Evolutionary conservation across 1,284 basidiomycete species (phyloP), one percentile per base, ranked within the genome.

Genomic region (Sporisorium scitamineum): DNA sequence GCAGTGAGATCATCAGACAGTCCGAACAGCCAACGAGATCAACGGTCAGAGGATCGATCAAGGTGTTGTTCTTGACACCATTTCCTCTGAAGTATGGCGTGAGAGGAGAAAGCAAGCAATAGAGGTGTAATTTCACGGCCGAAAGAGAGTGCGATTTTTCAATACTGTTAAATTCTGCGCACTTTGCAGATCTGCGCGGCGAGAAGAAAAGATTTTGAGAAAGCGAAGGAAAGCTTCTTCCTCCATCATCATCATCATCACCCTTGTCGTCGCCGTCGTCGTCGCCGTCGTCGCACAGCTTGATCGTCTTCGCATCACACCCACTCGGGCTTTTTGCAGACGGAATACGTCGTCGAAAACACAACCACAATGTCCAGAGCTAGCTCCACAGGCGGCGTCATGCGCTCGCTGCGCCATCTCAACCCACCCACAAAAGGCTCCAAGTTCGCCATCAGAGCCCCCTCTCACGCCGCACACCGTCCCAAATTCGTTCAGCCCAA

Each of bases 401-500:
- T 86, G 64, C 83, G 85, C 60, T 80, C 80, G n/a, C 78, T 86
- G 27, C 70, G 70, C 22, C 85, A 86, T 76, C 80, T 86, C 53
- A 54, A 76, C 14, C 80, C 81, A 22, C 80, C 81, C 16, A 69
- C 75, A 1, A 72, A 76, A 22, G 78, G 80, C 51, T 78, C 79
- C 39, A 86, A 85, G 52, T 81, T 83, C 51, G 78, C 76, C 54
- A 66, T 75, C 56, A 72, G 71, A 63, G 76, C 79, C 11, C 85
- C 85, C 13, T 76, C 84, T 3, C 79, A 85, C 54, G 81, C 83
- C 61, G 78, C 81, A 5, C 67, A 81, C 20, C 61, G 47, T 44
- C 82, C 83, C 37, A 69, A 74, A 44, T 86, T 82, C 57, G 86
- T 86, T 53, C 83, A 80, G 60, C 80, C 83, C 42, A 85, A 86